phyloP scores from a whole-genome alignment of 352 stramenopile genomes.

The Globisporangium solare region DNA sequence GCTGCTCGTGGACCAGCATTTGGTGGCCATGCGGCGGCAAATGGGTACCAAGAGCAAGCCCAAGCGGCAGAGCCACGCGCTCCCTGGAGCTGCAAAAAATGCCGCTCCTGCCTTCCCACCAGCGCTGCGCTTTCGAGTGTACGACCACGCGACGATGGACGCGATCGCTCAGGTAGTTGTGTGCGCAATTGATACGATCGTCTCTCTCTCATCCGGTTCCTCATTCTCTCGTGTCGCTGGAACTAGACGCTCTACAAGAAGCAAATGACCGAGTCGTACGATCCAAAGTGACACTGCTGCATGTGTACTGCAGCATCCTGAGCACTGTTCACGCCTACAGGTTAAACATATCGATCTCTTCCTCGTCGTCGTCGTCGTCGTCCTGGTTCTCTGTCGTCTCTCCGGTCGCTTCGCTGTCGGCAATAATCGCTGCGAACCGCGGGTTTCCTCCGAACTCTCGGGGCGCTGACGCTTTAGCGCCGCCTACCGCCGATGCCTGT shows the following conservation, averaged over 20 bases:
- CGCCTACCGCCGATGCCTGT: not conserved
- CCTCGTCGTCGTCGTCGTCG: constrained; percentile 11
- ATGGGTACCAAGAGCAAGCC: not conserved
- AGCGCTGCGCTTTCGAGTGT: constrained; percentile 33
- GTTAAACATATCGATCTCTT: constrained; percentile 63
- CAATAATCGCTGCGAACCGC: constrained; percentile 5
- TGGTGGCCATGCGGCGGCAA: constrained; percentile 6
- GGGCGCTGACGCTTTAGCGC: not conserved
- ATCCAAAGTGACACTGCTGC: constrained; percentile 1
- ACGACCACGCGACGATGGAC: constrained; percentile 34
- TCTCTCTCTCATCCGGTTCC: no score
- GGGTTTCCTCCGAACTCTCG: not conserved
- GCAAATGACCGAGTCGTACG: constrained; percentile 14
- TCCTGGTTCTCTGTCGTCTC: constrained; percentile 15
- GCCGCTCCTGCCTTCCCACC: constrained; percentile 15
- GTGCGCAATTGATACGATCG: not conserved
- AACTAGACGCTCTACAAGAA: constrained; percentile 11
- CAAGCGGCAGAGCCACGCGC: not conserved
- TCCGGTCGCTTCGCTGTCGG: constrained; percentile 10
- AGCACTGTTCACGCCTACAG: constrained; percentile 13
- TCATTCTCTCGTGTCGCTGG: not conserved
- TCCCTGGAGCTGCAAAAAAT: not conserved
- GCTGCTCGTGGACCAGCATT: constrained; percentile 40
- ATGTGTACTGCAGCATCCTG: no score
- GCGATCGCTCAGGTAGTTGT: constrained; percentile 30